Evolutionary conservation across 257 asterid species (phyloP), one percentile per base, ranked within the genome.

Genomic region (Ehretia macrophylla): DNA sequence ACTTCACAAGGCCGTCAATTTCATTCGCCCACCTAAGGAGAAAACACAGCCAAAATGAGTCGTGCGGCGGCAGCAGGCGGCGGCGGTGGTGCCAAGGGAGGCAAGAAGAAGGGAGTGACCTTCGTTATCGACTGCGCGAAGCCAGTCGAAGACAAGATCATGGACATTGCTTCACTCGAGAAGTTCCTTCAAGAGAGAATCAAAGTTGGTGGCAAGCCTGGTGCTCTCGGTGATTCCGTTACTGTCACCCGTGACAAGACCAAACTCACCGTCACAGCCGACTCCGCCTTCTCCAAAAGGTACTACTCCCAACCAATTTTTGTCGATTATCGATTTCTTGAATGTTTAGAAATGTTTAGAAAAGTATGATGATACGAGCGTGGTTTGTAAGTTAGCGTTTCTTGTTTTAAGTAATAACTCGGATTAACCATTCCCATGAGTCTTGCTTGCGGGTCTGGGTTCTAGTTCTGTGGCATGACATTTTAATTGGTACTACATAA

Each of bases 151-250:
- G 81, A 78, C 58, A 78, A 58, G 71, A 78, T 78, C 64, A 78
- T 78, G 83, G 83, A 78, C 12, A 78, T 78, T 17, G 66, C 81
- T 37, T 78, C 83, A 0, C 56, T 78, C 63, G 83, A 78, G 63
- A 78, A 78, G 63, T 78, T 71, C 72, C 81, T 78, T 10, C 83
- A 78, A 60, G 83, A 78, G 55, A 70, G 83, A 44, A 78, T 78
- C 68, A 78, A 78, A 44, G 83, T 78, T n/a, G 83, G 81, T 32
- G 83, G 83, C 17, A 78, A 78, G 58, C 53, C 83, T 42, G 83
- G 81, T 18, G 80, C 80, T 11, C 76, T 78, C 10, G 83, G 83
- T 11, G 83, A 78, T 21, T 51, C 81, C 13, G 83, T 78, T 32
- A 68, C 76, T 45, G 65, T 78, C 32, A 46, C 65, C 13, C 83